Conservation (phyloP, 2,329 filamentous ascomycete genomes). For the Teratosphaeriaceae sp. region DNA sequence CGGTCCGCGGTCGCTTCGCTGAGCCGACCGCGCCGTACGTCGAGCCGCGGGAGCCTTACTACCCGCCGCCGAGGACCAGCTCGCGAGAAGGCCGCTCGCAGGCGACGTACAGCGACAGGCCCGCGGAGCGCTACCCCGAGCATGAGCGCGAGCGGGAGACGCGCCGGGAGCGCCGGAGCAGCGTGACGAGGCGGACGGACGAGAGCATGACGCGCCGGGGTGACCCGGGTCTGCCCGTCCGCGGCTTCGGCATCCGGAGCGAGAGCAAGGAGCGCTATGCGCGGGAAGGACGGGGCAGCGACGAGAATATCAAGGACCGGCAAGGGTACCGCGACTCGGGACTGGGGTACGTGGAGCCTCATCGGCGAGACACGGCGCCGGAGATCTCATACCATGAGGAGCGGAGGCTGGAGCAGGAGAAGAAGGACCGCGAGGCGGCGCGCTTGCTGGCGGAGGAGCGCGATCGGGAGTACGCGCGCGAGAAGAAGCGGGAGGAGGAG, state of each 20-base stretch:
- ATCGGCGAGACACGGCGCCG: slow-evolving; percentile 24
- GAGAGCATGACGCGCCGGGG: slow-evolving; percentile 35
- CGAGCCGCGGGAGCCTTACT: slow-evolving; percentile 32
- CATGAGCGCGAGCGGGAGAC: slow-evolving; percentile 40
- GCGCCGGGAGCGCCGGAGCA: slow-evolving; percentile 29
- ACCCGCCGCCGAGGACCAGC: slow-evolving; percentile 25
- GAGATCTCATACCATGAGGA: slow-evolving; percentile 19
- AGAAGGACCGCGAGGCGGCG: slow-evolving; percentile 18
- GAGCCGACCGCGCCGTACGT: slow-evolving; percentile 12
- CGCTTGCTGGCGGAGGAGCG: slow-evolving; percentile 18
- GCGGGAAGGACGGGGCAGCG: slow-evolving; percentile 27
- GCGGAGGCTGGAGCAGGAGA: slow-evolving; percentile 20
- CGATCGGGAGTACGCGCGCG: slow-evolving; percentile 24
- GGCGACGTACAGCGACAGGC: slow-evolving; percentile 44
- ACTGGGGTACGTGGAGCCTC: slow-evolving; percentile 21
- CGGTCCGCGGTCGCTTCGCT: slow-evolving; percentile 20
- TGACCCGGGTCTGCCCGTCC: slow-evolving; percentile 38
- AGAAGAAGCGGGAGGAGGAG: slow-evolving; percentile 24
- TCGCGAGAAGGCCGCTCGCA: slow-evolving; percentile 29
- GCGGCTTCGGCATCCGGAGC: slow-evolving; percentile 42
- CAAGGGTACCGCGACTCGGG: slow-evolving; percentile 25
- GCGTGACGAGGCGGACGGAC: slow-evolving; percentile 33
- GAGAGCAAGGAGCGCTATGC: slow-evolving; percentile 25
- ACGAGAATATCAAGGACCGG: slow-evolving; percentile 36
- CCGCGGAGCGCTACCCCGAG: slow-evolving; percentile 33